Conservation (phyloP, 2,329 filamentous ascomycete genomes). For the Fusarium sp. region DNA sequence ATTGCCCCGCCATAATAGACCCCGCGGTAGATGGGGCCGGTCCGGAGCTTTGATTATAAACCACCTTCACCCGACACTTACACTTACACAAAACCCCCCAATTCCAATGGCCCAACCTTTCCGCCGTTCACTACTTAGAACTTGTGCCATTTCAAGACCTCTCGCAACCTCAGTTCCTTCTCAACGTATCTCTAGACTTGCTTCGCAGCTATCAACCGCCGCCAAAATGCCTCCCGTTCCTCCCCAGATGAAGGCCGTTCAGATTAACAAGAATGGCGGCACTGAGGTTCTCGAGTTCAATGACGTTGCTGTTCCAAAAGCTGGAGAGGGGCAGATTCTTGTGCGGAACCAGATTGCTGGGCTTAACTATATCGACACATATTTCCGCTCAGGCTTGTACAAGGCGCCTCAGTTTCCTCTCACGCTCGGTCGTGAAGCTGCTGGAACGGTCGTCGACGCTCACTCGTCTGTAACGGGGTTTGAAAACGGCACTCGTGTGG, state of each 20-base stretch:
- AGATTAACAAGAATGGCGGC: conserved; percentile 74
- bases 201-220: conserved; percentile 25
- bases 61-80: conserved; percentile 12
- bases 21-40: conserved; percentile 18
- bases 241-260: conserved; percentile 77
- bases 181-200: conserved; percentile 21
- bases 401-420: conserved; percentile 74
- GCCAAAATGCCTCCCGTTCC: conserved; percentile 78
- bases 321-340: conserved; percentile 78
- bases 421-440: conserved; percentile 83
- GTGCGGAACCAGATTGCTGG: conserved; percentile 85
- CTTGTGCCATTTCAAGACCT: conserved; percentile 14
- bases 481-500: conserved; percentile 76
- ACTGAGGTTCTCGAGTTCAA: conserved; percentile 79
- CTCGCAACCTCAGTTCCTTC: conserved; percentile 6
- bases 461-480: conserved; percentile 69
- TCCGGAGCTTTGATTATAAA: conserved; percentile 16
- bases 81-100: background rate
- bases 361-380: conserved; percentile 91
- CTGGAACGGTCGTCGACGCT: conserved; percentile 75
- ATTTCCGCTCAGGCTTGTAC: conserved; percentile 90
- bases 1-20: conserved; percentile 49
- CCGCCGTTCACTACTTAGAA: conserved; percentile 39
- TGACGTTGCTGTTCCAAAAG: conserved; percentile 76
- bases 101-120: conserved; percentile 38